Conservation (phyloP, 352 stramenopile genomes). For the Pythium aristosporum region DNA sequence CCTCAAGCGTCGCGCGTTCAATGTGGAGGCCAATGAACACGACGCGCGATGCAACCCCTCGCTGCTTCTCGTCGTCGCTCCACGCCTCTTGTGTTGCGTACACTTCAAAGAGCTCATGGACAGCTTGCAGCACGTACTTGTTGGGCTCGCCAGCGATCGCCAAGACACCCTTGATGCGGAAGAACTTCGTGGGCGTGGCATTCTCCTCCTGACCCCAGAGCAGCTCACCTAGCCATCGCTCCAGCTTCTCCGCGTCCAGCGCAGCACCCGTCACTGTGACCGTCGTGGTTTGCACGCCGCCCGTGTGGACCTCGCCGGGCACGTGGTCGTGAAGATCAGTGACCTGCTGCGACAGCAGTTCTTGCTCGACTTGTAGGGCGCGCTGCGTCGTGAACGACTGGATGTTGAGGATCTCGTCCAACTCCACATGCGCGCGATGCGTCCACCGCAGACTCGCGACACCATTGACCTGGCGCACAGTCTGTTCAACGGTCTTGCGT, state of each 20-base stretch:
- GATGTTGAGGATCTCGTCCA: constrained; percentile 78
- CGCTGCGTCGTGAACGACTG: constrained; percentile 73
- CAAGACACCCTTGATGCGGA: constrained; percentile 77
- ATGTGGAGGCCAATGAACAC: constrained; percentile 77
- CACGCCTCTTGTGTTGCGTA: constrained; percentile 64
- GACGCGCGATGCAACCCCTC: constrained; percentile 37
- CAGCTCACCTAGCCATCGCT: constrained; percentile 69
- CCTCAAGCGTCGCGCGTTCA: constrained; percentile 35
- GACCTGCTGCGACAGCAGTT: constrained; percentile 17
- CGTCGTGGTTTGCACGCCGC: constrained; percentile 71
- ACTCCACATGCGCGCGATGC: constrained; percentile 48
- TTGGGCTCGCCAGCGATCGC: constrained; percentile 43
- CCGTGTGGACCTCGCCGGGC: constrained; percentile 37
- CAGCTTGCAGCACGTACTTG: constrained; percentile 82
- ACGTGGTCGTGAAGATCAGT: not conserved
- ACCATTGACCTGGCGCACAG: constrained; percentile 58
- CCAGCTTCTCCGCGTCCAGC: constrained; percentile 54
- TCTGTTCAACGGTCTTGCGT: constrained; percentile 34
- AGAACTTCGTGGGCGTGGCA: constrained; percentile 40
- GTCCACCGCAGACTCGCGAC: constrained; percentile 71
- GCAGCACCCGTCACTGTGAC: constrained; percentile 41
- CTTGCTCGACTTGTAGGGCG: constrained; percentile 54
- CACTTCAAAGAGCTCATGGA: constrained; percentile 82
- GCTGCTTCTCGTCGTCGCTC: constrained; percentile 23
- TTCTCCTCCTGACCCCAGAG: constrained; percentile 61